Evolutionary conservation across 441 rosid genomes (phyloP).

Genomic region (Metrosideros polymorpha): DNA sequence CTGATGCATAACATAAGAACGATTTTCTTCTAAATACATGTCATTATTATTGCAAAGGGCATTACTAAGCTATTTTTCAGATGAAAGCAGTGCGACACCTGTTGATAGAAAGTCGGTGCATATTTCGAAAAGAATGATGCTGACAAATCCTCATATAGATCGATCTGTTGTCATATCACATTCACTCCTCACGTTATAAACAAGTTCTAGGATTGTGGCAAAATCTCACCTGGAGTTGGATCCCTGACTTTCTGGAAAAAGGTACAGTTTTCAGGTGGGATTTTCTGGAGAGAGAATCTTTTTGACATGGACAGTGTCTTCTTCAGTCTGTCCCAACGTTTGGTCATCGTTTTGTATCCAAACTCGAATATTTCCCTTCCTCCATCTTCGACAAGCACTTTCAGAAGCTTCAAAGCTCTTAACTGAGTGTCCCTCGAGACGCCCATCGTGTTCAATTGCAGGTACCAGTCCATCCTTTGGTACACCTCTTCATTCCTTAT

Average conservation of each 20-base stretch:
- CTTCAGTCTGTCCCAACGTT: slow-evolving; percentile 33
- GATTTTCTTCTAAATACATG: neutral
- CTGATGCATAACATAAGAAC: neutral
- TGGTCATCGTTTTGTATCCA: slow-evolving; percentile 28
- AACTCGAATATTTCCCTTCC: slow-evolving; percentile 27
- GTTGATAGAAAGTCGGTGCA: neutral
- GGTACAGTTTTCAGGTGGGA: slow-evolving; percentile 23
- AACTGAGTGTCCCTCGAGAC: slow-evolving; percentile 34
- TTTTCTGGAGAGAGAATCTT: slow-evolving; percentile 37
- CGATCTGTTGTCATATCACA: neutral
- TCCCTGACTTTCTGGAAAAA: slow-evolving; percentile 20
- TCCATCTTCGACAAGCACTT: slow-evolving; percentile 13
- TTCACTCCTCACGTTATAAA: neutral
- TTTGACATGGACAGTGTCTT: slow-evolving; percentile 17
- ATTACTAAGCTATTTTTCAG: neutral
- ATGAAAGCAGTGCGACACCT: neutral
- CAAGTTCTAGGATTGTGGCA: too few relatives aligned
- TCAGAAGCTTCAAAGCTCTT: slow-evolving; percentile 36
- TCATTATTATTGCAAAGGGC: neutral
- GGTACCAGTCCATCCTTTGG: slow-evolving; percentile 12
- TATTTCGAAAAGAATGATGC: neutral
- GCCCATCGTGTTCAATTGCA: slow-evolving; percentile 15
- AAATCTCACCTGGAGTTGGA: slow-evolving; percentile 34
- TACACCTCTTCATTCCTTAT: slow-evolving; percentile 41
- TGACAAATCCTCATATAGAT: neutral